A percentile compares a stretch with the other conserved stretches of the same genome.
Evolutionary conservation across 2,329 filamentous ascomycete genomes (phyloP).

Genomic region (Aphanocladium album): DNA sequence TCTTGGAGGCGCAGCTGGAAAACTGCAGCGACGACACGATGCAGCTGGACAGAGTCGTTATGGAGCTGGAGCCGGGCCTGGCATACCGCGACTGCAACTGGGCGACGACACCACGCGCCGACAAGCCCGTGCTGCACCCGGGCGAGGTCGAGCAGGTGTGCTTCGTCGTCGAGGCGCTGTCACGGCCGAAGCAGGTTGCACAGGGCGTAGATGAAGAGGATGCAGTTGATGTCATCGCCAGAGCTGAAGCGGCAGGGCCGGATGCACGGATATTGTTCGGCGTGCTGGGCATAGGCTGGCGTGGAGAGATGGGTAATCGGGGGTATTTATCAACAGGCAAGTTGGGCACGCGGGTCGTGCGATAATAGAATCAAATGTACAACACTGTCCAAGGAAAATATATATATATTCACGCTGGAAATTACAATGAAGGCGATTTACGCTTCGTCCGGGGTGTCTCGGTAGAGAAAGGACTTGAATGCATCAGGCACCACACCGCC

Average conservation of each 20-base stretch:
- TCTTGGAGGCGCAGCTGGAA: constrained; percentile 90
- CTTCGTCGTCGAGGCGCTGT: constrained; percentile 48
- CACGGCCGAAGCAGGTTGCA: not conserved
- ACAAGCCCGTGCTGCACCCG: constrained; percentile 53
- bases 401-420: not conserved
- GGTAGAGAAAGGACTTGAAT: not conserved
- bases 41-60: constrained; percentile 62
- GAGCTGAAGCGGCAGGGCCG: constrained; percentile 29
- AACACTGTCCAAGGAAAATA: not conserved
- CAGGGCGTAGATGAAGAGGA: constrained; percentile 15
- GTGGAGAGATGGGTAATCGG: constrained; percentile 81
- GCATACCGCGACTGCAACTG: constrained; percentile 53
- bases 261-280: constrained; percentile 67
- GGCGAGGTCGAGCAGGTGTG: constrained; percentile 63
- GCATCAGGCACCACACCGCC: not conserved
- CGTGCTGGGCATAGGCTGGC: constrained; percentile 81
- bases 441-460: not conserved
- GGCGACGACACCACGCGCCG: constrained; percentile 27
- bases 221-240: constrained; percentile 23
- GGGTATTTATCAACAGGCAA: constrained; percentile 86
- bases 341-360: constrained; percentile 50
- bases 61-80: constrained; percentile 50
- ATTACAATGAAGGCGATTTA: too few species aligned
- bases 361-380: constrained; percentile 19
- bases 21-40: constrained; percentile 85